Evolutionary conservation across 2,329 filamentous ascomycete species (phyloP), one percentile per base, ranked within the genome.

Genomic region (Neonectria sp.): DNA sequence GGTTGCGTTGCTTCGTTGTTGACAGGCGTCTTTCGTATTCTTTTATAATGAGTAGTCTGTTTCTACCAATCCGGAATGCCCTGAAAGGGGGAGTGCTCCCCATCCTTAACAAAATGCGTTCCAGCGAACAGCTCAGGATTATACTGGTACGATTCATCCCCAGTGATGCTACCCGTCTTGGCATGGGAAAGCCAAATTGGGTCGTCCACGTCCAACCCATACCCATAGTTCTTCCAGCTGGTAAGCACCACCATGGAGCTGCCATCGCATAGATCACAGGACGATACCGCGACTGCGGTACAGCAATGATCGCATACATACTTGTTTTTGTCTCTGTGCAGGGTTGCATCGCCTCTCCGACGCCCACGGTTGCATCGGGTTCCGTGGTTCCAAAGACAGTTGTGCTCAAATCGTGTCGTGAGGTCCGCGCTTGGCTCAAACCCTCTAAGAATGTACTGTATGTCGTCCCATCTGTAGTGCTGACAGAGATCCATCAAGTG

Each of bases 191-290:
- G 24, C 48, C 48, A 51, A 31, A 51, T 29, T n/a, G 48, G 48
- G 25, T 51, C 48, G 9, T 31, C 15, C 48, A 9, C 48, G 13
- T n/a, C 48, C 27, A 51, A 51, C 15, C 25, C 48, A 29, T n/a
- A 31, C 13, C 48, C 48, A 31, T 29, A 51, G 48, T 31, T 51
- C 48, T 51, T 51, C 48, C 48, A 51, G 31, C 9, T 27, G 13
- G 48, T 9, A 51, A 31, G 48, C 4, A 31, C 25, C 25, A 51
- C 48, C 48, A 51, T 51, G 15, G 12, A 17, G 15, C 25, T 51
- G 3, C 48, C 13, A 29, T 51, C 24, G 15, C 12, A 15, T 17
- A 17, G 7, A 51, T 31, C 15, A 29, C 7, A 31, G 15, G 21
- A 29, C 25, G 48, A 29, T 8, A 31, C 48, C 15, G 13, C 8